Base-by-base conservation (phyloP, 2,329 filamentous ascomycete species). In the Pyricularia grisea region DNA sequence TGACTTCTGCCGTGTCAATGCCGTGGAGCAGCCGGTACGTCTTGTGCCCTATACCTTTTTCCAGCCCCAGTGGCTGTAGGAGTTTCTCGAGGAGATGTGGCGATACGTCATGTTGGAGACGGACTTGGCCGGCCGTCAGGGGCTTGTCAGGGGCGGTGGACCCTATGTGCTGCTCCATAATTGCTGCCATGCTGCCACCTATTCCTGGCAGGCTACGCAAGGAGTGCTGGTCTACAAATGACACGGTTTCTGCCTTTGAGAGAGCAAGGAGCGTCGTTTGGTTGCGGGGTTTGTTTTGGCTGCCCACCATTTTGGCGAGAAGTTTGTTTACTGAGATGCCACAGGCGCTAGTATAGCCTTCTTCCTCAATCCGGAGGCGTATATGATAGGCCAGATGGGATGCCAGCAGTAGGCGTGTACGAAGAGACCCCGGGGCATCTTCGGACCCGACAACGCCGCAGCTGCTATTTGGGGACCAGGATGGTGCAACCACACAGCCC, bases 311-410 rank as follows among this genome's bases (percentile, higher is more conserved):
- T 78, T 98, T 98, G 70, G 92, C 88, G 12, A 97, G 82, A 5
- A 94, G 79, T 78, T 98, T 98, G 75, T 90, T 94, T 0, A 92
- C 96, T 2, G 93, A 90, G 27, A 98, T 88, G 4, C 94, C 94
- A 61, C 92, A 93, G 0, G 94, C 94, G 31, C 91, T 91, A 0
- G 93, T 97, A 78, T 94, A 97, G 1, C 93, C 92, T 65, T 92
- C 84, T 65, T 88, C 82, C 74, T 96, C 91, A 12, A 98, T 81
- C 74, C 87, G 86, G 69, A 84, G 81, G 14, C 94, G 89, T 30
- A 98, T 78, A 75, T 94, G 84, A 33, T 87, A 82, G 5, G 93
- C 93, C 36, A 98, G 81, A 78, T 97, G 93, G 12, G 93, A 95
- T 4, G 88, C 94, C 10, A 97, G 81, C 14, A 90, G 81, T 42